Evolutionary conservation across 495 filamentous ascomycete species (phyloP), one percentile per base, ranked within the genome.

Genomic region (Neohortaea acidophila): DNA sequence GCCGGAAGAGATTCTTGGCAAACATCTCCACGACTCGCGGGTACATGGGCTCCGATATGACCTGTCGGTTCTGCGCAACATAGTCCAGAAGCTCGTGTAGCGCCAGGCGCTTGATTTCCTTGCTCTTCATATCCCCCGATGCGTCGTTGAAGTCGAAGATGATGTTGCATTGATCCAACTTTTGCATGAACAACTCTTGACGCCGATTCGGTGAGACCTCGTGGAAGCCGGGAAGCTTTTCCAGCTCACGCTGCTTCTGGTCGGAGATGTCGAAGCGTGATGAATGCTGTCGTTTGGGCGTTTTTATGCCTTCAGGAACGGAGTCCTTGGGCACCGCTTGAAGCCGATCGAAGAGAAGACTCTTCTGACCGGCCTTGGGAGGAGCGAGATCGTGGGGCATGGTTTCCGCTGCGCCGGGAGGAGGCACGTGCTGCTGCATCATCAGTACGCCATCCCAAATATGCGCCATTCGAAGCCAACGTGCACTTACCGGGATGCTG

Each of bases 61-160:
- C 89, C 47, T 91, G 85, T 26, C 89, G 75, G 53, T 99, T 99
- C 58, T 94, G 94, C 48, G 89, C 87, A 35, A 99, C 87, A 53
- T 99, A 99, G 56, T 99, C 89, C 34, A 99, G 68, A 21, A 99
- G 70, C 54, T 99, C 89, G 53, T 99, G 89, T 28, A 99, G 72
- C 32, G 89, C 91, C 53, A 99, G 62, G 49, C 89, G 74, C 69
- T 99, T 99, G 68, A 99, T 94, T 62, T 99, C 89, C 59, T 99
- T 99, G n/a, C 87, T 92, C 58, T 96, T 96, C 87, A 96, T 96
- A 52, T 99, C 89, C 37, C 77, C 86, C 44, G 83, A 91, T 26
- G 91, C 84, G 54, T 99, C 89, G 59, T 94, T 99, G 65, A 99
- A 99, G 59, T 99, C 89, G 53, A 99, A 99, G 49, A 99, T 99